Evolutionary conservation across 75 land plant species (phyloP), one percentile per base, ranked within the genome.

Genomic region (Picea sitchensis): DNA sequence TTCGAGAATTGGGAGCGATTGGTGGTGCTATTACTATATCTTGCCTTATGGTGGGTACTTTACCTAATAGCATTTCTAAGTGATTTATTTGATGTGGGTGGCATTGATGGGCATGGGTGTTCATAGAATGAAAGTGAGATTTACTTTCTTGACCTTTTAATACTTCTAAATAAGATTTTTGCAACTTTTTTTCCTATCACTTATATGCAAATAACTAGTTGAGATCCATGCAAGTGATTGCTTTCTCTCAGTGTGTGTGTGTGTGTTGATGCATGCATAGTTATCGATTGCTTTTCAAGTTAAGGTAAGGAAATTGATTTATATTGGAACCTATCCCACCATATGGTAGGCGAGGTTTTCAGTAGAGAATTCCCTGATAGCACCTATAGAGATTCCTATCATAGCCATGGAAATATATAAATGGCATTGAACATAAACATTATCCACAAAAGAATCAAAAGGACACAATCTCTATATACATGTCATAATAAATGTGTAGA

Each of bases 11-110:
- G 38, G 77, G 89, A 82, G 99, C 99, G 62, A 41, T 95, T 82
- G 92, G 90, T 68, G 96, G 99, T 69, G 89, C 99, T 56, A 57
- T 97, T 61, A 97, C 95, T 62, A 93, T 93, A 60, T 85, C 93
- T 44, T 94, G 92, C 79, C 95, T 97, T 76, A 95, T 97, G 95
- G 99, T 96, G 61, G 69, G 87, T 62, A 13, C 65, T 80, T 59
- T 62, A 0, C 20, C 63, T n/a, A 18, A n/a, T 23, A 14, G 44
- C 23, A 41, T 71, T 18, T 71, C 44, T 41, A 20, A 73, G 32
- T 51, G 54, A 51, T 51, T 51, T 51, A 51, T 51, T 51, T 7
- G 54, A 51, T 18, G 47, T 18, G 21, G 73, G 51, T 71, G 54
- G 23, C 8, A n/a, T 20, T 71, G 73, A 38, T 71, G 73, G 20